Evolutionary conservation across 2,329 filamentous ascomycete species (phyloP).

Genomic region (Hymenoscyphus linearis): DNA sequence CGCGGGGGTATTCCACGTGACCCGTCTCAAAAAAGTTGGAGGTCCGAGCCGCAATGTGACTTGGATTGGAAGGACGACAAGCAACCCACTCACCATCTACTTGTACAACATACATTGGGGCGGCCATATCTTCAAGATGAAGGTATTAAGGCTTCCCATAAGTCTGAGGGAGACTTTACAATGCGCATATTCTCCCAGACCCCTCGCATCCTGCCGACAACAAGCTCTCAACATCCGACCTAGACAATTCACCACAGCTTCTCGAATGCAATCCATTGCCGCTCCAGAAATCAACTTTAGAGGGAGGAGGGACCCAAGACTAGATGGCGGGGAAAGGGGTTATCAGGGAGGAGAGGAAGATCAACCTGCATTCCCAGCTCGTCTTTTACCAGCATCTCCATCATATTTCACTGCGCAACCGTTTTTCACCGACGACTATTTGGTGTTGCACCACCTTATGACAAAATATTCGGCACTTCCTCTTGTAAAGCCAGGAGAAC

Average conservation of each 20-base stretch:
- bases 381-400: slow-evolving; percentile 75
- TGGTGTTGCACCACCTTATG: slow-evolving; percentile 66
- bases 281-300: slow-evolving; percentile 41
- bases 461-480: slow-evolving; percentile 71
- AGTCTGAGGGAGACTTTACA: slow-evolving; percentile 26
- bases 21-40: neutral
- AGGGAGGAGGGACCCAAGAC: neutral
- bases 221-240: slow-evolving; percentile 15
- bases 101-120: slow-evolving; percentile 4
- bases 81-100: neutral
- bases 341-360: slow-evolving; percentile 21
- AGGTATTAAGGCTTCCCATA: slow-evolving; percentile 28
- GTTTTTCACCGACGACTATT: slow-evolving; percentile 77
- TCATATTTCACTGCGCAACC: slow-evolving; percentile 94
- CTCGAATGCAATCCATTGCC: slow-evolving; percentile 32
- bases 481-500: slow-evolving; percentile 56
- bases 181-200: slow-evolving; percentile 17
- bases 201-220: slow-evolving; percentile 13
- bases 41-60: neutral
- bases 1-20: slow-evolving; percentile 1
- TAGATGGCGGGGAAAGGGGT: neutral
- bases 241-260: slow-evolving; percentile 27
- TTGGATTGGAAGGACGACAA: slow-evolving; percentile 1
- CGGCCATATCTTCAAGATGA: slow-evolving; percentile 26
- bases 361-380: slow-evolving; percentile 45